Evolutionary conservation across 805 yeast genomes (phyloP), one percentile per base, ranked within the genome.

Genomic region (Ogataea degrootiae): DNA sequence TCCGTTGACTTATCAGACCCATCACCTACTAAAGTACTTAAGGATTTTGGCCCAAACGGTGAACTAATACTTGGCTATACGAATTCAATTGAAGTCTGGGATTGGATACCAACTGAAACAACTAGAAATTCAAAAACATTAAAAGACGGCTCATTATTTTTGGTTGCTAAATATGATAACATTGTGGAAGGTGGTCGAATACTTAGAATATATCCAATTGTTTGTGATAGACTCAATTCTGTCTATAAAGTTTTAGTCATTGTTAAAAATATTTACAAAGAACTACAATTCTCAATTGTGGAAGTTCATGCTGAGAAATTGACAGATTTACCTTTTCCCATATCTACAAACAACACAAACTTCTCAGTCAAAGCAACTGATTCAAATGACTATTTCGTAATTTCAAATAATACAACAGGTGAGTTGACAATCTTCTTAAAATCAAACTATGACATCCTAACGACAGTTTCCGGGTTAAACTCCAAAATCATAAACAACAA

Each of bases 1-100:
- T 22, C 34, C 8, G n/a, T 17, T 17, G 45, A 29, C 21, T 29
- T 37, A 31, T 43, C 35, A 19, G 29, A 29, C n/a, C 16, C 21
- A 29, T 29, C 36, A 5, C 14, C 16, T 4, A 17, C 22, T 40
- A 37, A 43, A 31, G 43, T 47, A 14, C 38, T 51, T 17, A 55
- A 50, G 39, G 71, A 65, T 44, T 63, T 69, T 46, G 75, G 75
- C 0, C n/a, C 46, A 7, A 59, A 65, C 45, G 75, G 76, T 2
- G 76, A 72, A 46, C 45, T 72, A 0, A 53, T 70, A 19, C 35
- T 66, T 2, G 65, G 59, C 0, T 62, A 54, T 41, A 54, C 54
- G 4, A 55, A 60, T 44, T 37, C 55, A 1, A 55, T 72, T 15
- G 69, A 70, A 43, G 60, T 71, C 7, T 72, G 74, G 73, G 74